Conservation (phyloP, 495 filamentous ascomycete species). For the Penicillium atrosanguineum region DNA sequence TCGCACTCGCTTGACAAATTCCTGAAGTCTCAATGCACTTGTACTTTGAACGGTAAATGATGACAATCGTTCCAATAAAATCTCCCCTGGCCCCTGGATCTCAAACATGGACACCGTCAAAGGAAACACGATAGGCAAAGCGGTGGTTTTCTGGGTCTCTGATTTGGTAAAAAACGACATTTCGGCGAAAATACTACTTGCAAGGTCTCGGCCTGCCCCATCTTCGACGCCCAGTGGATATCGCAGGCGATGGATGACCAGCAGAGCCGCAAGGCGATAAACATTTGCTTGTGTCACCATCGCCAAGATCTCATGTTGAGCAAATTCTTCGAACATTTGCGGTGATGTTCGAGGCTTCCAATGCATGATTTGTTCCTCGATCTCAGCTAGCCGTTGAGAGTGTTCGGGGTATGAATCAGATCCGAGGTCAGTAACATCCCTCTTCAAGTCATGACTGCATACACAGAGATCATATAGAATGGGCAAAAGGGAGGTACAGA, state of each 20-base stretch:
- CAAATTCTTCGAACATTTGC: constrained; percentile 15
- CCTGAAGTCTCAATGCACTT: constrained; percentile 21
- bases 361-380: constrained; percentile 21
- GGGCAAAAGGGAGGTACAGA: constrained; percentile 30
- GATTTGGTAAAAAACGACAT: constrained; percentile 21
- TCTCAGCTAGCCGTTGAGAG: constrained; percentile 21
- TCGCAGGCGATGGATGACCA: constrained; percentile 34
- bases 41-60: constrained; percentile 21
- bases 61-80: constrained; percentile 19
- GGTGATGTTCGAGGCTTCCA: constrained; percentile 23
- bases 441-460: constrained; percentile 23
- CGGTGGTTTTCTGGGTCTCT: constrained; percentile 12
- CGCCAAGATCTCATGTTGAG: constrained; percentile 21
- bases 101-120: constrained; percentile 30
- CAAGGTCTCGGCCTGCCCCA: constrained; percentile 15
- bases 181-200: constrained; percentile 27
- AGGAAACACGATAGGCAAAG: constrained; percentile 27
- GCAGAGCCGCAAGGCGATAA: constrained; percentile 30
- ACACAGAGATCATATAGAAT: constrained; percentile 33
- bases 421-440: neutral
- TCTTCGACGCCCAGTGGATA: constrained; percentile 28
- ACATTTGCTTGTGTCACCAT: constrained; percentile 34
- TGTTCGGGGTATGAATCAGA: constrained; percentile 6
- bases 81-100: constrained; percentile 22
- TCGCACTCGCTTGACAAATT: constrained; percentile 25